A percentile compares a stretch with the other conserved stretches of the same genome.
These are phyloP conservation scores for Ochromonas danica DNA, from an alignment of 108 stramenopile species.

Conservation along the genomic window DNA sequence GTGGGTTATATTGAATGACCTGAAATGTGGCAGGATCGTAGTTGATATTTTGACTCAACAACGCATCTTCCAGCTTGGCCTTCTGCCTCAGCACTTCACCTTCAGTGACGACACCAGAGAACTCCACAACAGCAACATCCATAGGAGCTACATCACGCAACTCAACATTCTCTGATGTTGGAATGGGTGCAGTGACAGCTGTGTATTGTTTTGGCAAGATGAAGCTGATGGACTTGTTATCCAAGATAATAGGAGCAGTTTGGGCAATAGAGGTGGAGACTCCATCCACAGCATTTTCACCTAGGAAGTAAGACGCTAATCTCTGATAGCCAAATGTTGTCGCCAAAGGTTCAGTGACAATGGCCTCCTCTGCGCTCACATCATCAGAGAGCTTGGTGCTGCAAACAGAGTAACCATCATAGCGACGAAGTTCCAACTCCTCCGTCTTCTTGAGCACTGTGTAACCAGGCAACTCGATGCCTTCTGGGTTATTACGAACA, in stretches of 20 bases:
- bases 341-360: slow-evolving; percentile 63
- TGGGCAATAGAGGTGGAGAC: slow-evolving; percentile 74
- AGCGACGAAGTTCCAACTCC: slow-evolving; percentile 69
- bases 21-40: slow-evolving; percentile 61
- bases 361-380: slow-evolving; percentile 58
- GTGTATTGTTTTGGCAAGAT: slow-evolving; percentile 77
- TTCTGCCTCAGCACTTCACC: slow-evolving; percentile 62
- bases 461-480: slow-evolving; percentile 74
- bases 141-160: slow-evolving; percentile 56
- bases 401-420: slow-evolving; percentile 73
- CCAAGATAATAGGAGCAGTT: slow-evolving; percentile 80
- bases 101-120: slow-evolving; percentile 78
- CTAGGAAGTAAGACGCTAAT: slow-evolving; percentile 88
- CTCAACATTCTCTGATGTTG: slow-evolving; percentile 65
- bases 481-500: slow-evolving; percentile 48
- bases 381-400: slow-evolving; percentile 44
- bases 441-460: slow-evolving; percentile 53
- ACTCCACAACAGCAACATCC: slow-evolving; percentile 72
- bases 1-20: slow-evolving; percentile 87
- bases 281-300: too few species aligned
- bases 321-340: slow-evolving; percentile 76
- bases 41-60: slow-evolving; percentile 66
- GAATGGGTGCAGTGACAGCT: slow-evolving; percentile 68
- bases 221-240: slow-evolving; percentile 68
- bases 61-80: slow-evolving; percentile 53